Conservation (phyloP, 192 early-diverging fungal species). For the Martensiomyces pterosporus region DNA sequence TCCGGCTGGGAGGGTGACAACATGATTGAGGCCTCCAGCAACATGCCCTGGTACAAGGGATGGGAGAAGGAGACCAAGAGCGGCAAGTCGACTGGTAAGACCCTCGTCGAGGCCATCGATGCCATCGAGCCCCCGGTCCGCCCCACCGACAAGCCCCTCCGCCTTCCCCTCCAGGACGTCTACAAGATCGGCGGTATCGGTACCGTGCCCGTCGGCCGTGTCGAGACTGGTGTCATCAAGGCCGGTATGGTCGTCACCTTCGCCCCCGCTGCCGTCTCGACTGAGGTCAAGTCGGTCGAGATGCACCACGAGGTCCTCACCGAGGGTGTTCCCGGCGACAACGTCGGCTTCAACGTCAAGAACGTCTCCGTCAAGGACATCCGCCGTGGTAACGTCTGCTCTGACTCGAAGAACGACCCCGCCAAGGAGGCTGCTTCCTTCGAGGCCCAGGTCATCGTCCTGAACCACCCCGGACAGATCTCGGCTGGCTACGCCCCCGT, state of each 20-base stretch:
- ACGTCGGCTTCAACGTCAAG: conserved; percentile 99
- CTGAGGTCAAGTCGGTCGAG: conserved; percentile 97
- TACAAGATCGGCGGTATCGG: conserved; percentile 99
- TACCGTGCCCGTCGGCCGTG: conserved; percentile 95
- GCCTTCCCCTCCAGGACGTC: conserved; percentile 95
- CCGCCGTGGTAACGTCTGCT: conserved; percentile 93
- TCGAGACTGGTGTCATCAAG: conserved; percentile 94
- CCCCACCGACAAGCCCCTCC: conserved; percentile 90
- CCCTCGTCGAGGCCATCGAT: conserved; percentile 93
- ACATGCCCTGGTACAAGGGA: conserved; percentile 98
- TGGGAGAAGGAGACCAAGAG: conserved; percentile 89
- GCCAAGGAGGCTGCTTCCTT: conserved; percentile 89
- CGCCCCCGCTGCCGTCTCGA: conserved; percentile 80
- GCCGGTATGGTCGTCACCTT: conserved; percentile 86
- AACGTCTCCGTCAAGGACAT: conserved; percentile 97
- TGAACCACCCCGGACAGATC: conserved; percentile 97
- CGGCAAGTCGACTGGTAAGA: conserved; percentile 64
- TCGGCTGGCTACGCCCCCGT: conserved; percentile 91
- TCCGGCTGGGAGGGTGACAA: conserved; percentile 99
- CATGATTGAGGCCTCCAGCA: conserved; percentile 89
- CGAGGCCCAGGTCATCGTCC: conserved; percentile 91
- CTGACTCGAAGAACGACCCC: conserved; percentile 96
- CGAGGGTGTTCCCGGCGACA: conserved; percentile 90
- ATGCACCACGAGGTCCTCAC: conserved; percentile 94
- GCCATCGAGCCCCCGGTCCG: conserved; percentile 88